phyloP scores from a whole-genome alignment of 345 rosid genomes.

The Salix viminalis region DNA sequence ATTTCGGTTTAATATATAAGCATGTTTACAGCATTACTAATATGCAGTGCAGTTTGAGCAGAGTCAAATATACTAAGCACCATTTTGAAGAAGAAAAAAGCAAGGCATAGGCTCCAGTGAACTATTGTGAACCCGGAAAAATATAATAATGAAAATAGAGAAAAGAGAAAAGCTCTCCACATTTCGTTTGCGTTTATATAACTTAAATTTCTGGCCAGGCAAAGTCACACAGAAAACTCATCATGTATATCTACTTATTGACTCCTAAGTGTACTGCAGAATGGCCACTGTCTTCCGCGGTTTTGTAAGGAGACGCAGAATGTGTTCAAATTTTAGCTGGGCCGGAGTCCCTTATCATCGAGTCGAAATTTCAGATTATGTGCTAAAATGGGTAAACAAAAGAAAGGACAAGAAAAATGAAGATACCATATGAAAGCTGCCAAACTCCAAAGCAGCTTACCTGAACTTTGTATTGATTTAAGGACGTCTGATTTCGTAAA shows the following conservation, averaged over 20 bases:
- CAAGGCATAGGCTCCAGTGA: not conserved
- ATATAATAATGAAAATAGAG: not conserved
- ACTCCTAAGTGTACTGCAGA: not conserved
- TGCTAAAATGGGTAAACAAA: not conserved
- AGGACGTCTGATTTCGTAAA: conserved; percentile 78
- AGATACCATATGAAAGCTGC: not conserved
- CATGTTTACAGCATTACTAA: not conserved
- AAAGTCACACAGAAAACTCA: not conserved
- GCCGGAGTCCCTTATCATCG: not conserved
- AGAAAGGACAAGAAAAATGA: not conserved
- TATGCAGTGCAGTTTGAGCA: not conserved
- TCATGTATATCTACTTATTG: not conserved
- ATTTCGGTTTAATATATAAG: not conserved
- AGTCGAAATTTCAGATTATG: not conserved
- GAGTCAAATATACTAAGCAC: not conserved
- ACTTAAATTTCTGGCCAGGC: not conserved
- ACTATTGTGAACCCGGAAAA: not conserved
- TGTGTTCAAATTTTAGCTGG: not conserved
- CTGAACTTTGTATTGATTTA: conserved; percentile 72
- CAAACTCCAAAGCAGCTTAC: conserved; percentile 33
- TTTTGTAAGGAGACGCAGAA: not conserved
- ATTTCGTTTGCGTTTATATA: not conserved
- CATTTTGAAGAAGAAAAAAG: not conserved
- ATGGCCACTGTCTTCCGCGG: not conserved
- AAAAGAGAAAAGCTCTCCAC: not conserved